Base-by-base conservation (phyloP, 2,329 filamentous ascomycete genomes). In the Nothophaeocryptopus gaeumannii region DNA sequence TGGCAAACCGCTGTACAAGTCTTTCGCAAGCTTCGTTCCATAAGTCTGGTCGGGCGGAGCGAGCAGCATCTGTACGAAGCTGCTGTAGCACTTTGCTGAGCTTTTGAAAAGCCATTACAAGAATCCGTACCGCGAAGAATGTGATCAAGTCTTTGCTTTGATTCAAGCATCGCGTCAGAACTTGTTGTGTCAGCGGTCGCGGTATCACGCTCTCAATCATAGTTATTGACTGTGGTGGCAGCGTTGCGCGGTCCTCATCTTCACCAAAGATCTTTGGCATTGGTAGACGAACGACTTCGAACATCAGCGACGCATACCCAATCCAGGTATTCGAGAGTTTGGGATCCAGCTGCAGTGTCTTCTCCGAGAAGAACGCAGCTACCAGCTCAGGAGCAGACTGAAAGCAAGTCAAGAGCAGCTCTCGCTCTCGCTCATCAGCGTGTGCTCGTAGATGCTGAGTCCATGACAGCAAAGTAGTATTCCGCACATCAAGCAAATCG, bases 251-350 rank as follows among this genome's bases (percentile, higher is more conserved):
- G 36, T 47, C 55, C 2, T 55, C 45, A 10, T 45, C 76, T 59
- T 84, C 81, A 10, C 89, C 89, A 63, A 92, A 89, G 53, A 80
- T 80, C 20, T 74, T 66, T 2, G 91, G 91, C 2, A 96, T 75
- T 1, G 85, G 82, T 32, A 95, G 74, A 50, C 85, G 80, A 39
- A 96, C 83, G 1, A 85, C 82, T 53, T 86, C 87, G 69, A 95
- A 95, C 5, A 99, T 72, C 55, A 97, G 89, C 0, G 90, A 84
- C 0, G 90, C 89, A 66, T 95, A 96, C 36, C 92, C 91, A 59
- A 97, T 88, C 93, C 93, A 99, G 0, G 90, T 93, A 38, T 90
- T 85, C 2, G 90, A 93, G 5, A 95, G 78, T 65, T 96, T 97
- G 0, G 93, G 91, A 36, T 97, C 91, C 55, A 95, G 89, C 0